Evolutionary conservation across 805 yeast genomes (phyloP), one percentile per base, ranked within the genome.

Genomic region (Yamadazyma tumulicola): DNA sequence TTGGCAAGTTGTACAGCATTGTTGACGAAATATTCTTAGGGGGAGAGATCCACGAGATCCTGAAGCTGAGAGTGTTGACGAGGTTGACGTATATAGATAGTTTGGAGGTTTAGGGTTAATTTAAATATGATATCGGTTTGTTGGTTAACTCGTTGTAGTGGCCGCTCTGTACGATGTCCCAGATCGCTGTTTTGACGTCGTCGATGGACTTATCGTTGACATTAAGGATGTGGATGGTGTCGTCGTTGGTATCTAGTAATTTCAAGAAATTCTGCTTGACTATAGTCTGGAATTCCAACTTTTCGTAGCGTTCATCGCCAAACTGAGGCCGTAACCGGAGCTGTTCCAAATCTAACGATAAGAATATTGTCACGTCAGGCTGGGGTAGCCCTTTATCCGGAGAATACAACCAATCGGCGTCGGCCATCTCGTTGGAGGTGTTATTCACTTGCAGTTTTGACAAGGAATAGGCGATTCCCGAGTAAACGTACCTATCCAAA

Each of bases 281-380:
- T 24, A 64, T 65, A n/a, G 61, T 56, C 53, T 93, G 99, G 51
- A 93, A 84, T 31, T 72, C 78, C 4, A 58, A 55, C 18, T 71
- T 73, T 55, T 93, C 99, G 59, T 93, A 93, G 35, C 96, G 65
- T 57, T 93, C 99, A n/a, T 79, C 83, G 10, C 99, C 99, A 67
- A 84, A 93, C 1, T 95, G 95, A 8, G 77, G 78, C 36, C 97
- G 68, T 13, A 54, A 43, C 15, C 67, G 52, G 18, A 68, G 49
- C 26, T 66, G 69, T 5, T 60, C 72, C 40, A 42, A 57, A 51
- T 72, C 62, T 26, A 84, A 69, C 24, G 85, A 79, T 39, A 93
- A 61, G 46, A 91, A 93, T 1, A 93, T 36, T 0, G 91, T 83
- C 31, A 83, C 41, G 57, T 93, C 99, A 0, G 99, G 97, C 45